Evolutionary conservation across 495 filamentous ascomycete genomes (phyloP), one percentile per base, ranked within the genome.

Genomic region (Aspergillus wentii): DNA sequence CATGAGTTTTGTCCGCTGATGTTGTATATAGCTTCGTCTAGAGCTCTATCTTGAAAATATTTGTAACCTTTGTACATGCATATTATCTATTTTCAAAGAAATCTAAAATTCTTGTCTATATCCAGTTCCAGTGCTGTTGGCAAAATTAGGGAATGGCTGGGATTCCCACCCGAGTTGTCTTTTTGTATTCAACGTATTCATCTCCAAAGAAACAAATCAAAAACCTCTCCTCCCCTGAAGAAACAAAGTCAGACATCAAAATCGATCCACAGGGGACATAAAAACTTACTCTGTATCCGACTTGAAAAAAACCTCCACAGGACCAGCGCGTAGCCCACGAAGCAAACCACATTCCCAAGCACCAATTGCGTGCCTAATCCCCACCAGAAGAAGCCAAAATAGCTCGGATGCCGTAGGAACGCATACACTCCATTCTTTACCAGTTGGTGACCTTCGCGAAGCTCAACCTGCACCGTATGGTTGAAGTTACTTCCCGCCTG

Each of bases 321-420:
- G 14, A 91, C 81, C 16, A 76, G 48, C 3, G 77, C 61, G 72
- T 94, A 96, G 17, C 60, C 82, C 15, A 82, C 44, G 14, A 90
- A 76, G 51, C 88, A 91, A 1, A 94, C 50, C 10, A 71, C 58
- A 66, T 98, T 98, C 21, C 91, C 90, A 39, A 95, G 67, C 18
- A 94, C 78, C 37, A 97, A 48, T 70, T 98, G 92, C 26, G 88
- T 94, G 1, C 92, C 92, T n/a, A 97, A 40, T 0, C 83, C 88
- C 90, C 89, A 98, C 83, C 88, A 97, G 56, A 94, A 98, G 64
- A 94, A 98, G 1, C 92, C 92, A 62, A 96, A 96, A 56, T 98
- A 98, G 28, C 80, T 81, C 33, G 92, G 92, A 60, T 98, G 92
- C 5, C 92, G 68, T 32, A 94, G 56, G 21, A 68, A 51, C 2